These are phyloP conservation scores for Aspergillus kassunensis DNA, from an alignment of 495 filamentous ascomycete species.

Conservation along the genomic window DNA sequence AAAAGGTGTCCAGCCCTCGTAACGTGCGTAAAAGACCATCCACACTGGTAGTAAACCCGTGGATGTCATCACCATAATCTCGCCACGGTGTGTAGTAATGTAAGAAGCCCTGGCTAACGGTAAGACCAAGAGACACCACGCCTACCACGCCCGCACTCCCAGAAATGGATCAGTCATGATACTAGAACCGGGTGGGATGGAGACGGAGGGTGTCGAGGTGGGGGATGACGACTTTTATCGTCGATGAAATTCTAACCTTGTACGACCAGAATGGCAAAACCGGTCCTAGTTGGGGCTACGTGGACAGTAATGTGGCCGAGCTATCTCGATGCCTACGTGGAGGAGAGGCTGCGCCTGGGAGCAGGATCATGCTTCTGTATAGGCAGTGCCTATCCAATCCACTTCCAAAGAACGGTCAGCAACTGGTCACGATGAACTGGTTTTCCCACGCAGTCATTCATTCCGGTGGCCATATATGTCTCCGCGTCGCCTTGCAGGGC, in stretches of 20 bases:
- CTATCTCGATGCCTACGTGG: no score
- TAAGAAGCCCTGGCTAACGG: not conserved
- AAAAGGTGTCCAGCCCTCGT: not conserved
- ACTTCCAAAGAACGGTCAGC: slow-evolving; percentile 33
- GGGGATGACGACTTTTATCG: no score
- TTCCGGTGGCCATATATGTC: slow-evolving; percentile 54
- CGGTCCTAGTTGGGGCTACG: no score
- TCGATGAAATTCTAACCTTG: no score
- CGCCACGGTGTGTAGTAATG: not conserved
- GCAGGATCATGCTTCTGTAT: no score
- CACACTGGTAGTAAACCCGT: not conserved
- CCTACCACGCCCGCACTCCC: not conserved
- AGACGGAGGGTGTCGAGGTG: no score
- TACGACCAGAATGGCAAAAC: no score
- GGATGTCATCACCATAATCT: not conserved
- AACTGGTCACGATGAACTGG: slow-evolving; percentile 50
- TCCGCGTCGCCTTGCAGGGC: slow-evolving; percentile 59
- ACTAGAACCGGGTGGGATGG: no score
- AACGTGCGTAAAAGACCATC: not conserved
- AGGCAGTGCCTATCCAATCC: no score
- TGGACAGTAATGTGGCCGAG: no score
- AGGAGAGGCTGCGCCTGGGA: no score
- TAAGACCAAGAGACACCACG: slow-evolving; percentile 1
- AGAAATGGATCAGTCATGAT: slow-evolving; percentile 3
- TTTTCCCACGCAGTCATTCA: slow-evolving; percentile 62